These are phyloP conservation scores for Martiniozyma abietophila DNA, from an alignment of 805 yeast species.

Conservation along the genomic window DNA sequence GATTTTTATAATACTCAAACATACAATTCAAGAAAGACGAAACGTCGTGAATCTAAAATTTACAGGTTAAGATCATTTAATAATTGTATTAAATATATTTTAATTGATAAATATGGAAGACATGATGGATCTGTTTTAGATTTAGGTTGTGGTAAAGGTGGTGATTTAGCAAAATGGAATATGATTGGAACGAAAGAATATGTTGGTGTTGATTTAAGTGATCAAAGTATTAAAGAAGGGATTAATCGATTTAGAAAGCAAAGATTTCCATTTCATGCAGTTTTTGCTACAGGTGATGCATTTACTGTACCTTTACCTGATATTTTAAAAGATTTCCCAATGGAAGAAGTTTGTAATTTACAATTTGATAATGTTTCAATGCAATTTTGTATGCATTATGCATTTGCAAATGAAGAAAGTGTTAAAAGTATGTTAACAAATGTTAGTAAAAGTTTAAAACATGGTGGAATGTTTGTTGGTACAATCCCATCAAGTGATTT, in stretches of 20 bases:
- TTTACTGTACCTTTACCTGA: slow-evolving; percentile 64
- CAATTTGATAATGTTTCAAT: slow-evolving; percentile 85
- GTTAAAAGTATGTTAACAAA: slow-evolving; percentile 67
- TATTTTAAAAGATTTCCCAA: slow-evolving; percentile 51
- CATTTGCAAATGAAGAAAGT: slow-evolving; percentile 77
- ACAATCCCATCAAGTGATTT: slow-evolving; percentile 91
- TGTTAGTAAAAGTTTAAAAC: slow-evolving; percentile 61
- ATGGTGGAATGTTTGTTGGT: slow-evolving; percentile 87
- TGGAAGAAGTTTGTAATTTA: slow-evolving; percentile 45
- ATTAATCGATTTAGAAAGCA: slow-evolving; percentile 57
- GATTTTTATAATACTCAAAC: slow-evolving; percentile 84
- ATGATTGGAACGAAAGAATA: slow-evolving; percentile 64
- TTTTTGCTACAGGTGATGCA: slow-evolving; percentile 88
- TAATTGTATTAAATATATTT: slow-evolving; percentile 81
- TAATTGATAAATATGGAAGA: slow-evolving; percentile 60
- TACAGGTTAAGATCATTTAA: slow-evolving; percentile 82
- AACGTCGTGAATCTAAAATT: slow-evolving; percentile 72
- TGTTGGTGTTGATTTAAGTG: slow-evolving; percentile 88
- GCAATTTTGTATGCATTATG: slow-evolving; percentile 93
- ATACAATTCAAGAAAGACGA: slow-evolving; percentile 48
- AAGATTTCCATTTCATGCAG: slow-evolving; percentile 36
- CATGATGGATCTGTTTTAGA: slow-evolving; percentile 60
- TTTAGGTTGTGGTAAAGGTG: slow-evolving; percentile 97
- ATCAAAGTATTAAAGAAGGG: slow-evolving; percentile 81
- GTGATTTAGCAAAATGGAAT: slow-evolving; percentile 87